Base-by-base conservation (phyloP, 495 filamentous ascomycete genomes). In the Talaromyces thailandensis region DNA sequence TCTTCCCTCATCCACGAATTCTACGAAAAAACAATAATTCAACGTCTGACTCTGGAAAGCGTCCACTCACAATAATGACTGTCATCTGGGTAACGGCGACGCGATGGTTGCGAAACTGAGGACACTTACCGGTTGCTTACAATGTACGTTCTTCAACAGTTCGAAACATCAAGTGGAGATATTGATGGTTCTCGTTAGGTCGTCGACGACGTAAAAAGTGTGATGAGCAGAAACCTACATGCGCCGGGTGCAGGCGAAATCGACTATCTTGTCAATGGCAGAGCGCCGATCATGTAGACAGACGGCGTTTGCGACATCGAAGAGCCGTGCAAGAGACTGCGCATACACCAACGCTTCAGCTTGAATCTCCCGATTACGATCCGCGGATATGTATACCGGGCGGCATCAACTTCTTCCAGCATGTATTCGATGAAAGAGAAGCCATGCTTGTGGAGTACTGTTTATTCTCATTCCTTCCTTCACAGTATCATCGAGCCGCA, bases 121-220 rank as follows among this genome's bases (percentile, higher is more conserved):
- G 25, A 59, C 57, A 24, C 57, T 59, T 23, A 59, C 57, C 1
- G 57, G 57, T 18, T 59, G 57, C 23, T 28, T 59, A n/a, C 37
- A 11, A 14, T 59, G 57, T 59, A 21, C 28, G 55, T 32, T 29
- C 24, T n/a, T 9, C 43, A 48, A 21, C 2, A 1, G 5, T 48
- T 18, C 4, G 35, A 21, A 5, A 2, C 26, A 18, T 32, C 55
- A 57, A 8, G 6, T 12, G 16, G 8, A 23, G 3, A 14, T 6
- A 5, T 6, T 53, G 25, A 35, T 6, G 31, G 37, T 28, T 16
- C n/a, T 59, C 11, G 18, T 40, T 16, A 59, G 57, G 57, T 35
- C 57, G 57, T n/a, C 32, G 35, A 45, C 31, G 57, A 26, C 57
- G 57, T 12, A 59, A 59, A 12, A 59, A 59, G 35, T 59, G 57